Evolutionary conservation across 371 early-diverging fungal species (phyloP).

Genomic region (Rhizopus delemar): DNA sequence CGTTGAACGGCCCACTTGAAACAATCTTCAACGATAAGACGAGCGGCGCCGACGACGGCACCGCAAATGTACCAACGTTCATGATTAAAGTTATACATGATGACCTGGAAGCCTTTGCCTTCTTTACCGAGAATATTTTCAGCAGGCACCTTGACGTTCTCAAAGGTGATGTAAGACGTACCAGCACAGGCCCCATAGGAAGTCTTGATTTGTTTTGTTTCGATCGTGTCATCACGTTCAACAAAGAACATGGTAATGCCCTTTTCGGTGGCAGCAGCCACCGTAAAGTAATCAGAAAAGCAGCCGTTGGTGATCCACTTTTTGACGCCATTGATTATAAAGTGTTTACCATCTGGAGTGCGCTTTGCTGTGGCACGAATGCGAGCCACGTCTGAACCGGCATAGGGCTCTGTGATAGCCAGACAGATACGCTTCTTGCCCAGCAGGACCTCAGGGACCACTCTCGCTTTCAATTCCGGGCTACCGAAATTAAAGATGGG

Average conservation of each 20-base stretch:
- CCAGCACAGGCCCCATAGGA: slow-evolving; percentile 71
- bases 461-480: slow-evolving; percentile 54
- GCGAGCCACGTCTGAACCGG: slow-evolving; percentile 81
- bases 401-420: slow-evolving; percentile 68
- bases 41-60: slow-evolving; percentile 77
- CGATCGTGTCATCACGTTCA: slow-evolving; percentile 60
- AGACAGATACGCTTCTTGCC: slow-evolving; percentile 83
- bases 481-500: slow-evolving; percentile 73
- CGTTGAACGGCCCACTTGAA: slow-evolving; percentile 87
- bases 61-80: slow-evolving; percentile 80
- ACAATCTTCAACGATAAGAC: slow-evolving; percentile 80
- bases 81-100: slow-evolving; percentile 78
- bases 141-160: slow-evolving; percentile 84
- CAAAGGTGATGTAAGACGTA: slow-evolving; percentile 69
- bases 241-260: slow-evolving; percentile 75
- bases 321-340: slow-evolving; percentile 81
- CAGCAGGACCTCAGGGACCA: slow-evolving; percentile 67
- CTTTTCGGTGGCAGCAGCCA: slow-evolving; percentile 71
- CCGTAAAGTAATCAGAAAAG: slow-evolving; percentile 62
- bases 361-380: slow-evolving; percentile 64
- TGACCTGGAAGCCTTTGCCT: slow-evolving; percentile 84
- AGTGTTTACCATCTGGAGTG: slow-evolving; percentile 19
- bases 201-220: slow-evolving; percentile 68
- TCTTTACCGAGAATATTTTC: slow-evolving; percentile 84
- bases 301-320: slow-evolving; percentile 88